Base-by-base conservation (phyloP, 2,329 filamentous ascomycete species). In the Incumbomyces delicatus region DNA sequence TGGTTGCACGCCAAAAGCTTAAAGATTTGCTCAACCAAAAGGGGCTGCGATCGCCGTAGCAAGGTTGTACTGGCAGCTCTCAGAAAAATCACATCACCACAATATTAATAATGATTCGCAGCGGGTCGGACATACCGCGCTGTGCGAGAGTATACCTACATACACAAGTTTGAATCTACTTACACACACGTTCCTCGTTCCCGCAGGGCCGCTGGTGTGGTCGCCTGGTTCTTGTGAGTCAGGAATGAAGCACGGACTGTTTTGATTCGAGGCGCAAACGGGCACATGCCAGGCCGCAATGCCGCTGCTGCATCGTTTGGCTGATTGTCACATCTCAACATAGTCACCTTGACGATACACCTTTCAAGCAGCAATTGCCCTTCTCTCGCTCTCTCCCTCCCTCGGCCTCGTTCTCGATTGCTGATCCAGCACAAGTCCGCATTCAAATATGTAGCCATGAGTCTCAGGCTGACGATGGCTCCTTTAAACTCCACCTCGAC, bases 201-300 rank as follows among this genome's bases (percentile, higher is more conserved):
- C 14, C 22, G 11, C 10, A 14, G 4, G 10, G 16, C 8, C 35
- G 11, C 22, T 38, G 11, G 11, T 11, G 17, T 27, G 22, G 22
- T 41, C 29, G 17, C 13, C 16, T 29, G 22, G 17, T 41, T n/a
- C 7, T 8, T 30, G n/a, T 37, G 42, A 38, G 13, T 37, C 33
- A 31, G 42, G 42, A 30, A 31, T 38, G 34, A 35, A 38, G 42
- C 42, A 38, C 42, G 22, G 42, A 45, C 33, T 30, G 22, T 45
- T 31, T 45, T 27, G 34, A 14, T 12, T 37, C 20, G 18, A 17
- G 30, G 33, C 16, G 7, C 14, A 12, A 30, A 37, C 6, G 14
- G 30, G 34, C 42, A 45, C 34, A 38, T 38, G 34, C 42, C 33
- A 38, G 33, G 22, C 3, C 4, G 34, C 17, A 2, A 17, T 13